Percentiles rank a stretch among this genome's conserved stretches.
Evolutionary conservation across 1,284 basidiomycete species (phyloP).

Genomic region (Cutaneotrichosporon sp.): DNA sequence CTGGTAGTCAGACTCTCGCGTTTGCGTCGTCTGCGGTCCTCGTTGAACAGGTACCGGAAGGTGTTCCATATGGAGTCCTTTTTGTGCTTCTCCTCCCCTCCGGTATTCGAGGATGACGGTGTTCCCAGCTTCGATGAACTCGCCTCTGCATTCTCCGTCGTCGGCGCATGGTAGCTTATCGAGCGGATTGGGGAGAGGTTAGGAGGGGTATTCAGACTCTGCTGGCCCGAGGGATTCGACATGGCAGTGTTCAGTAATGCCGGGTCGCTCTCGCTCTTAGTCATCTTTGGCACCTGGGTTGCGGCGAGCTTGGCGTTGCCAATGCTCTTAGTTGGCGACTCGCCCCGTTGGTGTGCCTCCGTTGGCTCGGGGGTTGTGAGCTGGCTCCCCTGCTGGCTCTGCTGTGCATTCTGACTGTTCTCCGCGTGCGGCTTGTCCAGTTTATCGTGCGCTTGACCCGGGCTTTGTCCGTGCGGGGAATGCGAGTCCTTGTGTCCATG

Average conservation of each 20-base stretch:
- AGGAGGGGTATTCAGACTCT: background rate
- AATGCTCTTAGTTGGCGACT: conserved; percentile 35
- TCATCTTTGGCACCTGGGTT: conserved; percentile 14
- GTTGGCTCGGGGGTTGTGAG: background rate
- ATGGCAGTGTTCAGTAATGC: conserved; percentile 1
- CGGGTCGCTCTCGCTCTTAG: conserved; percentile 28
- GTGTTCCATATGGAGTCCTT: conserved; percentile 49
- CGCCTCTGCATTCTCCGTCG: background rate
- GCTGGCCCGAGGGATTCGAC: background rate
- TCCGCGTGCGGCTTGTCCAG: background rate
- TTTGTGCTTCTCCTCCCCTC: conserved; percentile 21
- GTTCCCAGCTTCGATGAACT: background rate
- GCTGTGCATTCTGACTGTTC: conserved; percentile 8
- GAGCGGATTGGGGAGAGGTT: conserved; percentile 1
- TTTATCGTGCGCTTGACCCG: background rate
- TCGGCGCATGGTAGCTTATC: background rate
- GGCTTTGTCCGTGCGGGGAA: background rate
- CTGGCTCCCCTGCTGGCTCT: conserved; percentile 3
- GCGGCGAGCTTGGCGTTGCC: background rate
- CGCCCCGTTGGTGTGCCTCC: conserved; percentile 11
- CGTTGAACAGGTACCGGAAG: conserved; percentile 52
- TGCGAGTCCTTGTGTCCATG: background rate
- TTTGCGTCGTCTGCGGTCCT: conserved; percentile 48
- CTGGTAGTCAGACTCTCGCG: conserved; percentile 11
- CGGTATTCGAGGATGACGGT: background rate